These are phyloP conservation scores for Zygosaccharomyces pseudobailii DNA, from an alignment of 1,139 yeast genomes.

Conservation along the genomic window DNA sequence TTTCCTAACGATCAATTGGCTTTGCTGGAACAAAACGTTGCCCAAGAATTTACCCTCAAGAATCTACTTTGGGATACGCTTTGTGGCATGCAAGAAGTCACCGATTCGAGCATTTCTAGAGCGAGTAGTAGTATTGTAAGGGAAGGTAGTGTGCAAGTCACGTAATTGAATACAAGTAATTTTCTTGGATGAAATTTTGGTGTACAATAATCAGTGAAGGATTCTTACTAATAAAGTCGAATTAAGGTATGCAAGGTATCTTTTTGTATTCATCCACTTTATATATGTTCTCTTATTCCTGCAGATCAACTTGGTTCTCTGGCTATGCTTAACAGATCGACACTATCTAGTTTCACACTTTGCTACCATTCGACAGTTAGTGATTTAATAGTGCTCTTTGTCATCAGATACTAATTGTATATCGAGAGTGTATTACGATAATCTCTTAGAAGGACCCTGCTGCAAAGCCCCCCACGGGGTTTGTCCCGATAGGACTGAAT, in stretches of 20 bases:
- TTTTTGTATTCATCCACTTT: slow-evolving; percentile 43
- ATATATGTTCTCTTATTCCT: slow-evolving; percentile 46
- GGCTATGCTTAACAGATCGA: slow-evolving; percentile 68
- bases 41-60: slow-evolving; percentile 36
- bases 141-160: too few species aligned
- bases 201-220: too few species aligned
- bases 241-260: too few species aligned
- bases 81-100: slow-evolving; percentile 1
- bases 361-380: slow-evolving; percentile 86
- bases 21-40: slow-evolving; percentile 52
- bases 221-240: too few species aligned
- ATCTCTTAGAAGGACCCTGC: too few species aligned
- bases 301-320: slow-evolving; percentile 86
- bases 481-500: too few species aligned
- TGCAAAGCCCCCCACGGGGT: too few species aligned
- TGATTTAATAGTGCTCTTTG: slow-evolving; percentile 41
- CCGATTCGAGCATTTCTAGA: background rate
- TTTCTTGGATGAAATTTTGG: too few species aligned
- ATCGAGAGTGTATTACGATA: too few species aligned
- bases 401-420: slow-evolving; percentile 27
- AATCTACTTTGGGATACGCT: slow-evolving; percentile 30
- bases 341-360: too few species aligned
- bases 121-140: background rate
- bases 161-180: too few species aligned
- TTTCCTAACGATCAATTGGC: slow-evolving; percentile 60